Base-by-base conservation (phyloP, 2,329 filamentous ascomycete species). In the Sporothrix pseudoabietina region DNA sequence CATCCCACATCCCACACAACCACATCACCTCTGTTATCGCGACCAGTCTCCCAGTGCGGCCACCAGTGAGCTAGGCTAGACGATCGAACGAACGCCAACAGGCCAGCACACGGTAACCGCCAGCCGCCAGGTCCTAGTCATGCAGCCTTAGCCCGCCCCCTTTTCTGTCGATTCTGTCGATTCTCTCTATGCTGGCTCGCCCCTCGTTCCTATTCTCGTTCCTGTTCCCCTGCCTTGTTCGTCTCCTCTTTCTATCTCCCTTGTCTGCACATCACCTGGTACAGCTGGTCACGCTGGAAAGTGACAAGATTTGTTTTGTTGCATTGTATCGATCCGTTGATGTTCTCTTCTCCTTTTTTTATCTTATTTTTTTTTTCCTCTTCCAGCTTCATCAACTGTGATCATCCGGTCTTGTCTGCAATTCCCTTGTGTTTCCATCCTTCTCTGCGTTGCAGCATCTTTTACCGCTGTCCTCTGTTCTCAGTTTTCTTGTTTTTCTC, bases 11-110 rank as follows among this genome's bases (percentile, higher is more conserved):
- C 35, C 39, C 39, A 65, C 22, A 47, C 22, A 16, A 35, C 55
- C 30, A n/a, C 59, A 22, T 47, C 61, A 12, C 39, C 61, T 65
- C 61, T 49, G 65, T 68, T 68, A 68, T 68, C 65, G 65, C 26
- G 26, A 35, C 63, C 35, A 22, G 32, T 12, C 19, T n/a, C 57
- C 61, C 61, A 66, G 30, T 9, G 26, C 61, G 39, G 39, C 61
- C 61, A 66, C 39, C 39, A 30, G 22, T 7, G 44, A 52, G 66
- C 66, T 69, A 69, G 47, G 19, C 44, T 30, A 55, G 47, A 49
- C 65, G 14, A 66, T 44, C 63, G 26, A 66, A 47, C 19, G 32
- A 49, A 61, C 12, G 30, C 66, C 35, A 55, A 26, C 22, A 69
- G n/a, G n/a, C 52, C 52, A 55, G 22, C 47, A 39, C 47, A 22